Evolutionary conservation across 2,329 filamentous ascomycete genomes (phyloP), one percentile per base, ranked within the genome.

Genomic region (Blastomyces silverae): DNA sequence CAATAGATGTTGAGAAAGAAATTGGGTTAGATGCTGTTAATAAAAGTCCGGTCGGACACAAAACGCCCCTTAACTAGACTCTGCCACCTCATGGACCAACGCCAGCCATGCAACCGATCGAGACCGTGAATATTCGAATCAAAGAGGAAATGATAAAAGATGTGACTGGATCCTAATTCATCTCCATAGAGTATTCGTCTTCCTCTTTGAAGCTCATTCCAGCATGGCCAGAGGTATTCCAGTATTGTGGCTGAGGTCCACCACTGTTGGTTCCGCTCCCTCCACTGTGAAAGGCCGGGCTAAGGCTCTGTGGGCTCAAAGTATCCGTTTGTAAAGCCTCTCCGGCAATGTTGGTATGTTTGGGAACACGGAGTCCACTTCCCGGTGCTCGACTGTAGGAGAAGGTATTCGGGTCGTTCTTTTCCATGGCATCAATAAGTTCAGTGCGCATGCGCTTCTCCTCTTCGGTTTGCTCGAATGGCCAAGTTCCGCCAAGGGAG

Each of bases 401-500:
- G 75, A 96, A 92, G n/a, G 83, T 87, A 44, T 83, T 83, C 8
- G 84, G 80, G 56, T 90, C 89, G 69, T 92, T 94, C 81, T 89
- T 92, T 75, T 89, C 83, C 73, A 97, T 85, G 22, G 93, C 89
- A 72, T 96, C 91, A 75, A 92, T 84, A 59, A 97, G 85, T 77
- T 99, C 94, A 1, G 89, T 91, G 68, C 92, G 90, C 94, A 99
- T 97, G 53, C 94, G 89, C 75, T 88, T 89, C 81, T 97, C 93
- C 64, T 97, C 94, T 69, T 99, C 94, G 1, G 88, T 91, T 69
- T 90, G 82, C 72, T 92, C 88, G 71, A 94, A 92, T 0, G 91
- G 90, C 77, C 90, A 89, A 17, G 83, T 83, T 10, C 88, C 88
- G 55, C 91, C 91, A 17, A 92, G 82, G 66, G 87, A 86, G 42